Conservation (phyloP, 1,284 basidiomycete species). For the Apiotrichum montevideense region DNA sequence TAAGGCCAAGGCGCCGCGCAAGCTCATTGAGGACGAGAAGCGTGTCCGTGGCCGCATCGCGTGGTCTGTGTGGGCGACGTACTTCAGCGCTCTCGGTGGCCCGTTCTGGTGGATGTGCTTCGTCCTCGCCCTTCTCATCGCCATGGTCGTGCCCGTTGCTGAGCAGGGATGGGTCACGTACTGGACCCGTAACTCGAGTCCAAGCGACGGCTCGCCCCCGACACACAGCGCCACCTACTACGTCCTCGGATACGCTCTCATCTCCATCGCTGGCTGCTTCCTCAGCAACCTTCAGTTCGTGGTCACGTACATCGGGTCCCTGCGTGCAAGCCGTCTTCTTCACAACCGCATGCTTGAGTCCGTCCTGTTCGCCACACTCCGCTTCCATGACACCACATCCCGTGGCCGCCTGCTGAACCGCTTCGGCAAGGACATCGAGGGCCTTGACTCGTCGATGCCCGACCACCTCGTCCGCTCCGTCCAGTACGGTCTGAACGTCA, state of each 20-base stretch:
- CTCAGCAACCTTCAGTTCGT: slow-evolving; percentile 37
- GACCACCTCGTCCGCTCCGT: slow-evolving; percentile 71
- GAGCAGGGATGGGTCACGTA: slow-evolving; percentile 77
- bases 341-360: slow-evolving; percentile 70
- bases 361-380: slow-evolving; percentile 81
- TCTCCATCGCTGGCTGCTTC: slow-evolving; percentile 37
- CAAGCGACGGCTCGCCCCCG: not conserved
- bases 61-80: slow-evolving; percentile 71
- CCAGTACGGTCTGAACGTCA: slow-evolving; percentile 49
- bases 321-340: slow-evolving; percentile 62
- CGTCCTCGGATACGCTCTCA: slow-evolving; percentile 64
- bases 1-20: slow-evolving; percentile 60
- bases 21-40: slow-evolving; percentile 84
- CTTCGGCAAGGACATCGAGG: slow-evolving; percentile 92
- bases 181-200: slow-evolving; percentile 26
- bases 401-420: slow-evolving; percentile 79
- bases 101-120: slow-evolving; percentile 61
- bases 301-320: slow-evolving; percentile 56
- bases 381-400: slow-evolving; percentile 89
- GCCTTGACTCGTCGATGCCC: slow-evolving; percentile 75
- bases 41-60: slow-evolving; percentile 75
- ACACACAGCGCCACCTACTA: slow-evolving; percentile 61
- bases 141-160: slow-evolving; percentile 65
- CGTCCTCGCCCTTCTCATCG: slow-evolving; percentile 55
- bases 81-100: slow-evolving; percentile 52